These are phyloP conservation scores for Pisolithus sp. DNA, from an alignment of 768 basidiomycete species.

Conservation along the genomic window DNA sequence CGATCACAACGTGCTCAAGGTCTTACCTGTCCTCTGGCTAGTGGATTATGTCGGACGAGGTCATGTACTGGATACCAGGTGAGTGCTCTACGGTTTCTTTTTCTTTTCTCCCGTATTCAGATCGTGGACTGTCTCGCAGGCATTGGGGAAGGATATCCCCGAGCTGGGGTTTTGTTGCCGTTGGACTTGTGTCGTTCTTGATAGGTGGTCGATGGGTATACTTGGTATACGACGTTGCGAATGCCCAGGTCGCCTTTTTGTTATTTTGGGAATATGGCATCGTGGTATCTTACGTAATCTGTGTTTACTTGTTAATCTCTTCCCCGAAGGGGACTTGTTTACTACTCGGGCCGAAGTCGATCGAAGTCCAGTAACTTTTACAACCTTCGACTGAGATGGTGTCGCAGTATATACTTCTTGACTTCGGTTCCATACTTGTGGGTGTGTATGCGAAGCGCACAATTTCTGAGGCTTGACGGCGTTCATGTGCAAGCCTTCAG, in stretches of 20 bases:
- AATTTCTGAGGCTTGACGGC: no score
- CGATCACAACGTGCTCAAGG: slow-evolving; percentile 67
- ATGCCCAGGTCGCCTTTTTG: slow-evolving; percentile 25
- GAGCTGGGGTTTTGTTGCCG: slow-evolving; percentile 47
- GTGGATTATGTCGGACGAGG: slow-evolving; percentile 56
- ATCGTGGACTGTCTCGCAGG: background rate
- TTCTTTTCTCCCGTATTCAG: background rate
- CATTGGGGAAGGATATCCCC: slow-evolving; percentile 17
- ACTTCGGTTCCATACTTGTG: no score
- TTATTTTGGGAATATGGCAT: slow-evolving; percentile 2
- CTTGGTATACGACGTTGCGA: slow-evolving; percentile 56
- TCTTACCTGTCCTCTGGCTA: slow-evolving; percentile 56
- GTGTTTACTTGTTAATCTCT: background rate
- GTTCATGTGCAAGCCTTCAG: no score
- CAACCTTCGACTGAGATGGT: no score
- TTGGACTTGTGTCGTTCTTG: slow-evolving; percentile 53
- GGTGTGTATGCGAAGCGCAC: no score
- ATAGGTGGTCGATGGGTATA: slow-evolving; percentile 64
- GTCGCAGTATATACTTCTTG: no score
- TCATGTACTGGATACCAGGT: slow-evolving; percentile 36
- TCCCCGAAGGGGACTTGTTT: no score
- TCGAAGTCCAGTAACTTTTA: no score
- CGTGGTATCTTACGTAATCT: slow-evolving; percentile 1
- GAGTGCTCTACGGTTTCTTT: slow-evolving; percentile 18
- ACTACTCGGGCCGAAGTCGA: no score